A percentile compares a stretch with the other conserved stretches of the same genome.
Conservation (phyloP, 2,329 filamentous ascomycete species). For the Aschersonia sp. region DNA sequence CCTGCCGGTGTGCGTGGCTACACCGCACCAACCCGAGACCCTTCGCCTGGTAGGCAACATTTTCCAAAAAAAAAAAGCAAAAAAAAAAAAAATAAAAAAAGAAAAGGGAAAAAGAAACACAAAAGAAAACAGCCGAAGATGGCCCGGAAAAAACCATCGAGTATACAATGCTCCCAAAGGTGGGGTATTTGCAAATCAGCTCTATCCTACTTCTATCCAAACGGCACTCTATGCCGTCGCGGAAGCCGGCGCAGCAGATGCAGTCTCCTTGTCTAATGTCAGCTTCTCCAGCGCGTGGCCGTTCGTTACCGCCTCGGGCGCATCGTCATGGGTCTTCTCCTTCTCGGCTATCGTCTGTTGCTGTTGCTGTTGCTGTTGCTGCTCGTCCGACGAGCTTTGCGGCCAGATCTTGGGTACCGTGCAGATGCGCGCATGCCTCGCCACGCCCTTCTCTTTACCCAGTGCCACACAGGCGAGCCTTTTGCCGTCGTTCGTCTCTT, state of each 20-base stretch:
- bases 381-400: slow-evolving; percentile 1
- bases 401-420: slow-evolving; percentile 29
- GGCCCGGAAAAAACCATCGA: too few species aligned
- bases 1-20: too few species aligned
- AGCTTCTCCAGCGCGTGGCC: neutral
- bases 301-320: neutral
- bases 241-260: neutral
- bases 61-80: too few species aligned
- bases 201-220: neutral
- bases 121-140: too few species aligned
- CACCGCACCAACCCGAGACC: too few species aligned
- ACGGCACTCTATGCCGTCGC: neutral
- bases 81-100: too few species aligned
- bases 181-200: neutral
- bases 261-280: neutral
- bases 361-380: neutral
- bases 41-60: too few species aligned
- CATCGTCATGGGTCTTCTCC: neutral
- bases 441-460: slow-evolving; percentile 30
- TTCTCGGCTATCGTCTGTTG: slow-evolving; percentile 3
- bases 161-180: neutral
- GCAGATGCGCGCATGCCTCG: slow-evolving; percentile 33
- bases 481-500: slow-evolving; percentile 26
- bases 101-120: too few species aligned
- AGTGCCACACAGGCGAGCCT: slow-evolving; percentile 37